Evolutionary conservation across 2,329 filamentous ascomycete genomes (phyloP), one percentile per base, ranked within the genome.

Genomic region (Nannizziopsis barbatae): DNA sequence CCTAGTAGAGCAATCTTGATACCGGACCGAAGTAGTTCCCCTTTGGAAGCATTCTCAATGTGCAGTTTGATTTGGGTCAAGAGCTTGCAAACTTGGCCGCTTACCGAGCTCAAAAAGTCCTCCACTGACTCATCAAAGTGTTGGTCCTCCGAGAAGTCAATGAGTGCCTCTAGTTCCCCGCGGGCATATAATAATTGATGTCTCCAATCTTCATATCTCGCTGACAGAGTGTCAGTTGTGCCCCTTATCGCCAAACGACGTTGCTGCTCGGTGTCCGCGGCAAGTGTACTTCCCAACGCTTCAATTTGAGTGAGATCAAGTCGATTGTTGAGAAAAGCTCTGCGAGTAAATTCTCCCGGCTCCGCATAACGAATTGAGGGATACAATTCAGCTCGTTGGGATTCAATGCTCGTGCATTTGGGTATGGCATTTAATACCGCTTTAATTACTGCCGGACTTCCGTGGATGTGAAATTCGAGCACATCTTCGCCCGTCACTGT

Each of bases 71-170:
- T 81, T 49, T 81, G 74, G 27, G 63, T 61, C 47, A 80, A 70
- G 49, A 96, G 76, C 0, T 60, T 63, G 1, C 64, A 61, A 2
- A 94, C 77, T 59, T 88, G 80, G 0, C 55, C 56, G 1, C 79
- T 75, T 27, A 95, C 85, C 42, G 81, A 86, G 0, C 61, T 64
- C 39, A 93, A 74, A 17, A 96, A 72, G 48, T 84, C 76, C 0
- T 74, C 69, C 0, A 87, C 84, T 2, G 86, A 83, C 65, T 95
- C 88, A 57, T 96, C 89, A 60, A 98, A 94, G 68, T 96, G 86
- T 66, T 98, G 90, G 60, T 96, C 92, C 64, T 98, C 92, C 1
- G 86, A 84, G 63, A 98, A 98, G 66, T 98, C 92, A 53, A 98
- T 96, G 56, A 98, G 69, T 0, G 92, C 92, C 66, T 98, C 92